Percentiles rank a stretch among this genome's conserved stretches.
phyloP scores from a whole-genome alignment of 1,284 basidiomycete species.

The Tetrapyrgos nigripes region DNA sequence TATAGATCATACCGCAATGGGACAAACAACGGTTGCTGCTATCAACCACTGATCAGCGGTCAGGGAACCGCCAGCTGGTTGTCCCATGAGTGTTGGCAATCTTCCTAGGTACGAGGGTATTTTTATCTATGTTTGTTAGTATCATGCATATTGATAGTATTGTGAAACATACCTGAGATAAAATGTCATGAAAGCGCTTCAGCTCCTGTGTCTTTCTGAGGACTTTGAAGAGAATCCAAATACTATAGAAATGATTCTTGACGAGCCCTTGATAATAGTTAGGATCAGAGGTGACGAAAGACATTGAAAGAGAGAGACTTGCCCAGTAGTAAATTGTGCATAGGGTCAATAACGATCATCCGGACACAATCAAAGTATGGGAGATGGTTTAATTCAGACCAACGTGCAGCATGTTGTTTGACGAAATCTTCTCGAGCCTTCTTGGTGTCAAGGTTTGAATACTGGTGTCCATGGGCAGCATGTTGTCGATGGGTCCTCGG shows the following conservation, averaged over 20 bases:
- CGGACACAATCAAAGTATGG: conserved; percentile 1
- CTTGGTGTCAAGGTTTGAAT: conserved; percentile 13
- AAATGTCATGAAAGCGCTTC: too few relatives aligned
- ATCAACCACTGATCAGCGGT: too few relatives aligned
- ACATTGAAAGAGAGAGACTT: too few relatives aligned
- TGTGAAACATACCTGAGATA: too few relatives aligned
- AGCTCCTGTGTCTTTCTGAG: background rate
- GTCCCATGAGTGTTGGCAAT: too few relatives aligned
- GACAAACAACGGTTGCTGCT: too few relatives aligned
- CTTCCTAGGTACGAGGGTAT: too few relatives aligned
- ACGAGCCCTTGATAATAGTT: background rate
- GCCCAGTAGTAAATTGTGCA: conserved; percentile 1
- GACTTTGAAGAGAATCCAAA: background rate
- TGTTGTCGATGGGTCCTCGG: conserved; percentile 4
- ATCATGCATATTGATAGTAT: too few relatives aligned
- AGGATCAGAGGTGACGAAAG: too few relatives aligned
- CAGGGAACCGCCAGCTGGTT: too few relatives aligned
- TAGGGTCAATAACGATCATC: background rate
- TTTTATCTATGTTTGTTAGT: too few relatives aligned
- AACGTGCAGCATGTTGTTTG: conserved; percentile 4
- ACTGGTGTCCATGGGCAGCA: conserved; percentile 2
- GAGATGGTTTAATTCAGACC: background rate
- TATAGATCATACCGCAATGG: too few relatives aligned
- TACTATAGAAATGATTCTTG: background rate
- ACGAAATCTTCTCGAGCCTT: conserved; percentile 24